Percentiles rank a stretch among this genome's conserved stretches.
Evolutionary conservation across 2,329 filamentous ascomycete species (phyloP).

Genomic region (Penicillium janthinellum): DNA sequence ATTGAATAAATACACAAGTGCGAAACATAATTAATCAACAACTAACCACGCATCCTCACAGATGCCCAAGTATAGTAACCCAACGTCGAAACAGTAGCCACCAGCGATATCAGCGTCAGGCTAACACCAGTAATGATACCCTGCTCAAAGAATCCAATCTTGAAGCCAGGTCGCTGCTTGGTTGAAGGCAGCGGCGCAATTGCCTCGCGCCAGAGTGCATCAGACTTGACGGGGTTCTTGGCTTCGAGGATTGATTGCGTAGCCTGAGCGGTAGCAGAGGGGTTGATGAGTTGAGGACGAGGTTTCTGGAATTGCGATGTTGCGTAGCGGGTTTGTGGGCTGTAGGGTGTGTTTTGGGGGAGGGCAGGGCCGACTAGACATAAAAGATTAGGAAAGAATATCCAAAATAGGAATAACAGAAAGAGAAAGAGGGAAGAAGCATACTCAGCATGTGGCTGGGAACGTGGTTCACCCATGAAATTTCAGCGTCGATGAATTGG

Average conservation of each 20-base stretch:
- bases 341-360: conserved; percentile 40
- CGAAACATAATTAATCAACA: background rate
- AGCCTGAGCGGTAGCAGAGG: conserved; percentile 18
- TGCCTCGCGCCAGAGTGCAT: conserved; percentile 31
- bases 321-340: conserved; percentile 47
- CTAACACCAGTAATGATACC: conserved; percentile 44
- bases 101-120: conserved; percentile 25
- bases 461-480: conserved; percentile 60
- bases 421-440: background rate
- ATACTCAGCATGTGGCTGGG: conserved; percentile 55
- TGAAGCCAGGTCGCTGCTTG: conserved; percentile 30
- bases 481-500: conserved; percentile 56
- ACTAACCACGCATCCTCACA: conserved; percentile 16
- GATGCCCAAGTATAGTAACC: conserved; percentile 29
- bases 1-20: background rate
- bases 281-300: conserved; percentile 47
- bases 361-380: conserved; percentile 27
- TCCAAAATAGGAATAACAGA: too few relatives aligned
- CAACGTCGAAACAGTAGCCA: conserved; percentile 26
- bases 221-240: conserved; percentile 20
- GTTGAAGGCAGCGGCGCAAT: conserved; percentile 38
- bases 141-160: conserved; percentile 54
- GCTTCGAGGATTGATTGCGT: conserved; percentile 18
- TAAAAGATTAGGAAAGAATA: background rate
- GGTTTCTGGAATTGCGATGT: conserved; percentile 48